Evolutionary conservation across 495 filamentous ascomycete species (phyloP).

Genomic region (Aspergillus sclerotiicarbonarius): DNA sequence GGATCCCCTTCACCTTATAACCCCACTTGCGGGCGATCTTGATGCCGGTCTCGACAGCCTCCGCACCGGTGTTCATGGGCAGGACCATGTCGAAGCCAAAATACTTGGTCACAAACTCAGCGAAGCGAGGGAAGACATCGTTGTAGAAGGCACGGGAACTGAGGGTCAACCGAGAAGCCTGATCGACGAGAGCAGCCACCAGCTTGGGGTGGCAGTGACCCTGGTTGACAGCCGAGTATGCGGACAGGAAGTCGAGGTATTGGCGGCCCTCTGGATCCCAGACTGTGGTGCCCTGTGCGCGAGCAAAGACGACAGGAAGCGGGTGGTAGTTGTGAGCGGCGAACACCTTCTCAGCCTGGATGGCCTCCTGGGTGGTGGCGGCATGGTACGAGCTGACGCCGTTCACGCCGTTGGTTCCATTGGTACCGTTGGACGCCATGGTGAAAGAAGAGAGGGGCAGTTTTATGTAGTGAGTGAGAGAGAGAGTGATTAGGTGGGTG

Average conservation of each 20-base stretch:
- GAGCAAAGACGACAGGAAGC: slow-evolving; percentile 86
- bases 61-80: slow-evolving; percentile 98
- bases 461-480: slow-evolving; percentile 1
- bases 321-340: slow-evolving; percentile 99
- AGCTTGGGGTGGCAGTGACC: slow-evolving; percentile 98
- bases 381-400: slow-evolving; percentile 67
- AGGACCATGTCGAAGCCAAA: slow-evolving; percentile 99
- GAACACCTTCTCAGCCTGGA: slow-evolving; percentile 74
- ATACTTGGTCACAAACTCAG: slow-evolving; percentile 80
- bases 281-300: slow-evolving; percentile 77
- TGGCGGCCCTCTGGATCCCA: slow-evolving; percentile 98
- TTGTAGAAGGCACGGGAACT: slow-evolving; percentile 98
- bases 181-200: slow-evolving; percentile 82
- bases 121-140: slow-evolving; percentile 96
- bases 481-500: no score
- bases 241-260: slow-evolving; percentile 97
- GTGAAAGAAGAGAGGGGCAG: slow-evolving; percentile 15
- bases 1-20: slow-evolving; percentile 93
- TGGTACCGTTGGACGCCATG: slow-evolving; percentile 44
- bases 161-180: slow-evolving; percentile 86
- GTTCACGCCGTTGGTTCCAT: slow-evolving; percentile 26
- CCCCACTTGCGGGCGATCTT: slow-evolving; percentile 99
- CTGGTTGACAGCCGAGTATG: slow-evolving; percentile 98
- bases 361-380: slow-evolving; percentile 73
- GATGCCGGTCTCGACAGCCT: slow-evolving; percentile 97